Conservation (phyloP, 768 basidiomycete species). For the Daedaleopsis sinensis region DNA sequence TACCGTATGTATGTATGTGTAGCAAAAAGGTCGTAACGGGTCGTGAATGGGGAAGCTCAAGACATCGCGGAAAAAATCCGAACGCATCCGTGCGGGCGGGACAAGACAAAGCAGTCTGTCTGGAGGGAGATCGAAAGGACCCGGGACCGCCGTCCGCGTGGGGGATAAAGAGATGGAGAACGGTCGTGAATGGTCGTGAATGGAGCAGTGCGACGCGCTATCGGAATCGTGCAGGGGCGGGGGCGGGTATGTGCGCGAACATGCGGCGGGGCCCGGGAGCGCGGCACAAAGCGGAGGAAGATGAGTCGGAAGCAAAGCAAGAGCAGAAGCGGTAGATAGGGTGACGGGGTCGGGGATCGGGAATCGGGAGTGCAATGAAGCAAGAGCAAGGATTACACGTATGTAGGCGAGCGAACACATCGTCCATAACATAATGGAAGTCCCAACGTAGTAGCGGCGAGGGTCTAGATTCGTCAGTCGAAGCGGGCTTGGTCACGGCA, state of each 20-base stretch:
- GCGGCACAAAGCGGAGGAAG: neutral
- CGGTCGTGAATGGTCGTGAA: constrained; percentile 9
- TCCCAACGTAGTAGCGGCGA: neutral
- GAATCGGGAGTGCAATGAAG: no score
- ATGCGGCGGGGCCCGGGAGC: neutral
- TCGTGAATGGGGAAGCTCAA: constrained; percentile 7
- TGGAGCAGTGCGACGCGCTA: neutral
- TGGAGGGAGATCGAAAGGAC: no score
- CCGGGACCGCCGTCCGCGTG: no score
- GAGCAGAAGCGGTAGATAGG: no score
- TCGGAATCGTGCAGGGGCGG: no score
- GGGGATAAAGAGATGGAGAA: neutral
- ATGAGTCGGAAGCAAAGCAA: neutral
- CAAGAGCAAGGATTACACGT: neutral
- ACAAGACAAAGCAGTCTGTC: no score
- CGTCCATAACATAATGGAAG: neutral
- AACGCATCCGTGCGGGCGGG: neutral
- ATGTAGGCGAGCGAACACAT: neutral
- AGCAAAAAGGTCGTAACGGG: constrained; percentile 14
- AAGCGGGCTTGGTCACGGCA: neutral
- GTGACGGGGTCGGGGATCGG: no score
- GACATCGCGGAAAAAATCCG: neutral
- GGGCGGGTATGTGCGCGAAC: neutral
- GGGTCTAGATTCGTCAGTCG: neutral
- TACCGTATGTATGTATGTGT: neutral